Base-by-base conservation (phyloP, 108 stramenopile species). In the Chaetoceros tenuissimus region DNA sequence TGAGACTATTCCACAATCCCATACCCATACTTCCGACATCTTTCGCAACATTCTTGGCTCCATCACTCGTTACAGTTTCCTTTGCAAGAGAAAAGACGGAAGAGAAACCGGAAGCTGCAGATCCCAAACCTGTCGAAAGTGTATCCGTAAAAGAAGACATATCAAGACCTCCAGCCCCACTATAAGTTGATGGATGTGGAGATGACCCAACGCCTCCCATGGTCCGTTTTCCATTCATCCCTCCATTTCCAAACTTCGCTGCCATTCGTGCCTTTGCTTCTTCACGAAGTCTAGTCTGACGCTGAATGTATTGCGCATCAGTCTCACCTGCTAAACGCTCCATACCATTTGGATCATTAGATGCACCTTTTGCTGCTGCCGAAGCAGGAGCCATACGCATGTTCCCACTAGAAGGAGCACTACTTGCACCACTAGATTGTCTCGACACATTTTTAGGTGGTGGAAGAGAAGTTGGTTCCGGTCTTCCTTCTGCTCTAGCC, bases 281-380 rank as follows among this genome's bases (percentile, higher is more conserved):
- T 10, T 84, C 87, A 49, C 82, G 63, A 62, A 97, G 72, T 50
- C 89, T 63, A 3, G 90, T 91, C 74, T 97, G 96, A 54, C 96
- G 67, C 2, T 87, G 81, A 43, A 97, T 69, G 73, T 97, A 97
- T 53, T 94, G 82, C 31, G 77, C 77, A 55, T 95, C 93, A 1
- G 85, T 71, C 73, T 97, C 96, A 19, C 93, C 91, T 24, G 77
- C 55, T 40, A 97, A 62, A 3, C 91, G 84, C 67, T 95, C 94
- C 91, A 95, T 88, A 18, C 92, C 89, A 57, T 87, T 90, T 24
- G 83, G 72, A 62, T 94, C 94, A 30, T 51, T 51, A 1, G 59
- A 64, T 13, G 57, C 24, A 24, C 53, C 61, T 18, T 50, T 61
- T 1, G 28, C 66, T 10, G 55, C 74, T 8, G 29, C 63, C 31